Conservation (phyloP, 2,329 filamentous ascomycete genomes). For the Drechslerella dactyloides region DNA sequence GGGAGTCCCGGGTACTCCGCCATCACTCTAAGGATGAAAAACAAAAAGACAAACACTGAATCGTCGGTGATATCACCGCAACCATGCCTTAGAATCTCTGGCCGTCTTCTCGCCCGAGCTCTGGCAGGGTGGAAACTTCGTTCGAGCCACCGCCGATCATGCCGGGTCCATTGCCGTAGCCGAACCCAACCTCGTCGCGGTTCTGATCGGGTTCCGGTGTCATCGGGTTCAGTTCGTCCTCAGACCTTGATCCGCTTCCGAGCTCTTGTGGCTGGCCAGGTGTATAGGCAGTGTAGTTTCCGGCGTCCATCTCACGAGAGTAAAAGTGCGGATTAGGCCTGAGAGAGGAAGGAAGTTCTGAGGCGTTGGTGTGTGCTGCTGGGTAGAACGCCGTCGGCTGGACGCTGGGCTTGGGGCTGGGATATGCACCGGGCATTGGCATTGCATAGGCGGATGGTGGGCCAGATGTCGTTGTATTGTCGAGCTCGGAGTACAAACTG, state of each 20-base stretch:
- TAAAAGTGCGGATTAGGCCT: slow-evolving; percentile 30
- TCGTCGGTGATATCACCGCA: background rate
- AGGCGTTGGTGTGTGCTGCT: slow-evolving; percentile 13
- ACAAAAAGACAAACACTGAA: slow-evolving; percentile 1
- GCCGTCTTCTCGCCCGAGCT: slow-evolving; percentile 36
- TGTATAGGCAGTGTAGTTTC: slow-evolving; percentile 11
- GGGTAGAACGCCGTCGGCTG: slow-evolving; percentile 39
- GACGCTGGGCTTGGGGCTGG: slow-evolving; percentile 15
- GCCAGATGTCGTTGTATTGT: slow-evolving; percentile 17
- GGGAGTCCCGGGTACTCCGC: too few relatives aligned
- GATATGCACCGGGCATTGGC: slow-evolving; percentile 25
- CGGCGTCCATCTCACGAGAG: slow-evolving; percentile 37
- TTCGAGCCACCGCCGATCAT: slow-evolving; percentile 41
- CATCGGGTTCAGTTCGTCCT: slow-evolving; percentile 12
- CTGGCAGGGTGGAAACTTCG: slow-evolving; percentile 38
- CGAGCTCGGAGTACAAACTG: slow-evolving; percentile 45
- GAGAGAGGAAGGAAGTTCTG: slow-evolving; percentile 17
- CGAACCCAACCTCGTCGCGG: slow-evolving; percentile 42
- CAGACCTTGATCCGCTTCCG: slow-evolving; percentile 2
- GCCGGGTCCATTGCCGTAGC: slow-evolving; percentile 40
- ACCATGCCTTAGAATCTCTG: slow-evolving; percentile 33
- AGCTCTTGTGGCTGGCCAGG: slow-evolving; percentile 26
- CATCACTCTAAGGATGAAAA: background rate
- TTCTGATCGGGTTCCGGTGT: slow-evolving; percentile 21
- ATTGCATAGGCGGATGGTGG: slow-evolving; percentile 13